phyloP scores from a whole-genome alignment of 129 eudicot genomes.

The Ambrosia trifida region DNA sequence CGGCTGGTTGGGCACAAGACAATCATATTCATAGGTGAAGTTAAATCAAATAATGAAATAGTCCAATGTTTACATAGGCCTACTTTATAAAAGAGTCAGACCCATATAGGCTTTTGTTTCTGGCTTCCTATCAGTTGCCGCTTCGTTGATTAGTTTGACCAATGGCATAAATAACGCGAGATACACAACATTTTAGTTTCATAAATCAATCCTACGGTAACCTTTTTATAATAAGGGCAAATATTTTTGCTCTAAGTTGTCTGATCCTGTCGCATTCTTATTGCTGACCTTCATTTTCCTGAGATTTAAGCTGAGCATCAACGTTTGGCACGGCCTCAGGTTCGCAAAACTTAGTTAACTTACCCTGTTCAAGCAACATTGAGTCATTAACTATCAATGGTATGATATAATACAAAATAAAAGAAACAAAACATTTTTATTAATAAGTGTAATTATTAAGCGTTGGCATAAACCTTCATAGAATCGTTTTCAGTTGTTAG shows the following conservation, averaged over 20 bases:
- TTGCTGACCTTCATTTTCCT: slow-evolving; percentile 38
- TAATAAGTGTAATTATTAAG: background rate
- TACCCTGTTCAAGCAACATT: slow-evolving; percentile 50
- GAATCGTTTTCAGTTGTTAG: slow-evolving; percentile 66
- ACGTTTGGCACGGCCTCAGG: slow-evolving; percentile 52
- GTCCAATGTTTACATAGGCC: slow-evolving; percentile 1
- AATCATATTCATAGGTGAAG: background rate
- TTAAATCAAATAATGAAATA: background rate
- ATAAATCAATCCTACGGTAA: background rate
- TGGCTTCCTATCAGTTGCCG: slow-evolving; percentile 6
- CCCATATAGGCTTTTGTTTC: background rate
- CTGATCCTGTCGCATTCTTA: background rate
- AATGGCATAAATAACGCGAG: background rate
- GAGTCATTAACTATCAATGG: background rate
- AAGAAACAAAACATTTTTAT: background rate
- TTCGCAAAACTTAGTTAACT: slow-evolving; percentile 55
- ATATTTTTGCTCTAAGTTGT: background rate
- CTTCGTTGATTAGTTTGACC: background rate
- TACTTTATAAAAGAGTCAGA: slow-evolving; percentile 1
- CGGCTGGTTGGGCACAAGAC: background rate
- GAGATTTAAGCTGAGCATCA: slow-evolving; percentile 46
- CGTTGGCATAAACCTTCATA: slow-evolving; percentile 52
- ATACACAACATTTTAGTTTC: slow-evolving; percentile 10
- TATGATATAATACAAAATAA: background rate
- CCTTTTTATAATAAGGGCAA: background rate